These are phyloP conservation scores for Botrytis fragariae DNA, from an alignment of 2,329 filamentous ascomycete species.

Conservation along the genomic window DNA sequence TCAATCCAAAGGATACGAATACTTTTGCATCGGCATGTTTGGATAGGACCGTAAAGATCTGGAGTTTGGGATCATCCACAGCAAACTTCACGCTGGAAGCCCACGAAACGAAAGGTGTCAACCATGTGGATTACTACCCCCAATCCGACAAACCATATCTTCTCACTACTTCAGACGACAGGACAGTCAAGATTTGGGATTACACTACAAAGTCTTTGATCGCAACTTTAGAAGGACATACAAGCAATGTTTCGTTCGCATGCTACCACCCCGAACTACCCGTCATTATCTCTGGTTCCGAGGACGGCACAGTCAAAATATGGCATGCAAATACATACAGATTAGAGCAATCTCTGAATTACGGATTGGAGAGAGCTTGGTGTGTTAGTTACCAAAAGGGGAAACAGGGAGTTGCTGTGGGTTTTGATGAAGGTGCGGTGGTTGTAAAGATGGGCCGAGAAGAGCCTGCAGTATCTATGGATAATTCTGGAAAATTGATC, in stretches of 20 bases:
- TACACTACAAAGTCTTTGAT: slow-evolving; percentile 98
- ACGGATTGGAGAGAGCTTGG: slow-evolving; percentile 94
- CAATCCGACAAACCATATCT: slow-evolving; percentile 80
- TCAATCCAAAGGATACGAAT: slow-evolving; percentile 97
- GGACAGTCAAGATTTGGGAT: slow-evolving; percentile 97
- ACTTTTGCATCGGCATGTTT: slow-evolving; percentile 91
- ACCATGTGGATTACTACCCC: slow-evolving; percentile 89
- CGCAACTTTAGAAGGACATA: slow-evolving; percentile 93
- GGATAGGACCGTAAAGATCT: slow-evolving; percentile 96
- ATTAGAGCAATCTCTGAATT: slow-evolving; percentile 92
- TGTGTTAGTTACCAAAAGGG: slow-evolving; percentile 95
- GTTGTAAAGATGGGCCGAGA: slow-evolving; percentile 97
- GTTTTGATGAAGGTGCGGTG: slow-evolving; percentile 96
- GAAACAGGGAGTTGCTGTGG: slow-evolving; percentile 90
- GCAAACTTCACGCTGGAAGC: slow-evolving; percentile 97
- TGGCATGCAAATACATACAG: slow-evolving; percentile 99
- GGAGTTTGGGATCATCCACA: slow-evolving; percentile 89
- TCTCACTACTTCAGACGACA: slow-evolving; percentile 93
- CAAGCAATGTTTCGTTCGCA: slow-evolving; percentile 96
- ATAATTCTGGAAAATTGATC: slow-evolving; percentile 89
- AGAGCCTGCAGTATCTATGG: slow-evolving; percentile 97
- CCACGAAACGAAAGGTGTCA: slow-evolving; percentile 95
- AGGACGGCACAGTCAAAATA: slow-evolving; percentile 95
- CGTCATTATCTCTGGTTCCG: slow-evolving; percentile 95
- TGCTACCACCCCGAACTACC: slow-evolving; percentile 97